These are phyloP conservation scores for Fusarium devonianum DNA, from an alignment of 2,329 filamentous ascomycete species.

Conservation along the genomic window DNA sequence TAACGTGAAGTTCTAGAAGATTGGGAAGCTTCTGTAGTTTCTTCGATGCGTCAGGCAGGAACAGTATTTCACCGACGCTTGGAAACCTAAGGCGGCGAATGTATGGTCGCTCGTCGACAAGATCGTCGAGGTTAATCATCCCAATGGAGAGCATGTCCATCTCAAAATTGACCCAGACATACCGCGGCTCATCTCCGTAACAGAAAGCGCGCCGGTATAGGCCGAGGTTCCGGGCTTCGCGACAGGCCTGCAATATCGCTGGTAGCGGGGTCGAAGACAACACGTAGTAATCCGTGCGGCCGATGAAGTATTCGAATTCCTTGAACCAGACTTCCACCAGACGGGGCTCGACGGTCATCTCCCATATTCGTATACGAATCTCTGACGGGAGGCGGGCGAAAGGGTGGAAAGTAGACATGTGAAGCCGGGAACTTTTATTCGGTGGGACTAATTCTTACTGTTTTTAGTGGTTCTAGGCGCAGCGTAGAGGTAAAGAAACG, in stretches of 20 bases:
- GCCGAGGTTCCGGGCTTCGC: slow-evolving; percentile 3
- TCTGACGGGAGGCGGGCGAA: slow-evolving; percentile 17
- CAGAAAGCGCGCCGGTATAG: not conserved
- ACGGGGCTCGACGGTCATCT: slow-evolving; percentile 10
- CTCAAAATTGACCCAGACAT: slow-evolving; percentile 5
- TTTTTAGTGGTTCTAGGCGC: not conserved
- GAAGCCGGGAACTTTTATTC: not conserved
- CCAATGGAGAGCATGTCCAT: slow-evolving; percentile 5
- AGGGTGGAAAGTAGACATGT: slow-evolving; percentile 14
- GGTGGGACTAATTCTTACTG: not conserved
- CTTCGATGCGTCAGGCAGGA: too few species aligned
- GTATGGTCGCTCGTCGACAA: not conserved
- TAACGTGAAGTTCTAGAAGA: too few species aligned
- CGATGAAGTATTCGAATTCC: too few species aligned
- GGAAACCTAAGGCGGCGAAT: slow-evolving; percentile 2
- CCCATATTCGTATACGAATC: slow-evolving; percentile 20
- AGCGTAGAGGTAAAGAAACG: not conserved
- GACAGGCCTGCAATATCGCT: slow-evolving; percentile 1
- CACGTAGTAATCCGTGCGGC: not conserved
- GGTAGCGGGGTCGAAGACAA: not conserved
- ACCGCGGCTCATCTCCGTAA: not conserved
- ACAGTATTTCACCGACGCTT: too few species aligned
- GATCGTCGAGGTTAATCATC: not conserved
- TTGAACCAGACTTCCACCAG: slow-evolving; percentile 10
- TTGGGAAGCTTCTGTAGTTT: too few species aligned